phyloP scores from a whole-genome alignment of 2,329 filamentous ascomycete species.

The Parafenestella ontariensis region DNA sequence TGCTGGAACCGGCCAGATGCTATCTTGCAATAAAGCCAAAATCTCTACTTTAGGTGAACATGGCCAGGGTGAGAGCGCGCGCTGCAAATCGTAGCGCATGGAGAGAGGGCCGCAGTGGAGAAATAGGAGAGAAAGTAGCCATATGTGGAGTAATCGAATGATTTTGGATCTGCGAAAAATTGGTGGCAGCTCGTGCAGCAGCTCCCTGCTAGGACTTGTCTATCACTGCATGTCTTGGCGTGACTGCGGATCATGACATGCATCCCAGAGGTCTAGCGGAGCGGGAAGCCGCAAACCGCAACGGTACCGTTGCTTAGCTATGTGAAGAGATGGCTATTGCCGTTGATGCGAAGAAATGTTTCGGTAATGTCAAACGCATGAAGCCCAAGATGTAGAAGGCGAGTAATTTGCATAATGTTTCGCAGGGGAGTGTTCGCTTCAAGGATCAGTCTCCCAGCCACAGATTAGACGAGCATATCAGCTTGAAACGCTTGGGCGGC shows the following conservation, averaged over 20 bases:
- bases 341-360: neutral
- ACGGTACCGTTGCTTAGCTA: constrained; percentile 4
- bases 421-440: constrained; percentile 6
- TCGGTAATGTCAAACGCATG: neutral
- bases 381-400: neutral
- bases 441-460: constrained; percentile 7
- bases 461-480: constrained; percentile 15
- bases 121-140: constrained; percentile 27
- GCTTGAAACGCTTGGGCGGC: constrained; percentile 23
- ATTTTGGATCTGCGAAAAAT: constrained; percentile 28
- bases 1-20: constrained; percentile 11
- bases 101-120: constrained; percentile 12
- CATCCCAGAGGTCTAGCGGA: constrained; percentile 21
- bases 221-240: constrained; percentile 41
- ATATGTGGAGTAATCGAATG: constrained; percentile 25
- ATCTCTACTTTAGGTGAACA: constrained; percentile 20
- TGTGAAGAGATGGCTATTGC: neutral
- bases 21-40: constrained; percentile 14
- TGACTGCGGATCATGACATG: constrained; percentile 33
- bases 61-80: constrained; percentile 9
- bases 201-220: constrained; percentile 19
- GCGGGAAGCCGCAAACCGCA: constrained; percentile 18
- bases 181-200: constrained; percentile 25
- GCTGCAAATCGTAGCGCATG: constrained; percentile 21
- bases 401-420: constrained; percentile 14